Conservation (phyloP, 2,329 filamentous ascomycete genomes). For the Paraphaeosphaeria minitans region DNA sequence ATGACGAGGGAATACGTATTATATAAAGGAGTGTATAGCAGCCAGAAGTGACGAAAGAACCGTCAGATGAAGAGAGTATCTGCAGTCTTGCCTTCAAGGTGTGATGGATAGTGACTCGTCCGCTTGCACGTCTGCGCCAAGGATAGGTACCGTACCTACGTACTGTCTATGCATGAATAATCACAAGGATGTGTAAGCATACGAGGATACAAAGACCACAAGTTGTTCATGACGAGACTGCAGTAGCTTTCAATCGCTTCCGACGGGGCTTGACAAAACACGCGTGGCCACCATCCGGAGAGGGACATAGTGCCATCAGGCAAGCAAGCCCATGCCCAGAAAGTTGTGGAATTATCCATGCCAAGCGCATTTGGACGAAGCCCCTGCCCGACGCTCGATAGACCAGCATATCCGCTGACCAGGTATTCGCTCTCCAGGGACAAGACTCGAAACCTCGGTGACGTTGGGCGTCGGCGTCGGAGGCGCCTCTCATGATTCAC, state of each 20-base stretch:
- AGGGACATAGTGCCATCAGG: background rate
- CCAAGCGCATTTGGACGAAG: background rate
- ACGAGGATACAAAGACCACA: too few species aligned
- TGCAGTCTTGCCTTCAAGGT: slow-evolving; percentile 2
- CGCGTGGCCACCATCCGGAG: background rate
- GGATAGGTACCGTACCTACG: too few species aligned
- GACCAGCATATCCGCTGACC: background rate
- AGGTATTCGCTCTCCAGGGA: background rate
- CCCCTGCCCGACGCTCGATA: background rate
- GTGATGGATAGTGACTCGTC: background rate
- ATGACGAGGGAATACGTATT: background rate
- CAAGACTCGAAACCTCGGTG: slow-evolving; percentile 3
- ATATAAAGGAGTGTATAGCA: background rate
- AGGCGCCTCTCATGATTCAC: slow-evolving; percentile 1
- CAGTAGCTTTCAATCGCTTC: too few species aligned
- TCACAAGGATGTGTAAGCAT: too few species aligned
- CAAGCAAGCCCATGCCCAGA: background rate
- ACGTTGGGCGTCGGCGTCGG: background rate
- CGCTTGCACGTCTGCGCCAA: too few species aligned
- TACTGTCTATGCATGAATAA: too few species aligned
- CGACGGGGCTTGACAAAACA: background rate
- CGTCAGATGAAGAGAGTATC: slow-evolving; percentile 4
- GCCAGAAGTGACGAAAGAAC: background rate
- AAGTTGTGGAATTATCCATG: background rate
- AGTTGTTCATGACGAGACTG: too few species aligned